Percentiles rank a stretch among this genome's conserved stretches.
Conservation (phyloP, 1,284 basidiomycete species). For the Fomitiporia mediterranea region DNA sequence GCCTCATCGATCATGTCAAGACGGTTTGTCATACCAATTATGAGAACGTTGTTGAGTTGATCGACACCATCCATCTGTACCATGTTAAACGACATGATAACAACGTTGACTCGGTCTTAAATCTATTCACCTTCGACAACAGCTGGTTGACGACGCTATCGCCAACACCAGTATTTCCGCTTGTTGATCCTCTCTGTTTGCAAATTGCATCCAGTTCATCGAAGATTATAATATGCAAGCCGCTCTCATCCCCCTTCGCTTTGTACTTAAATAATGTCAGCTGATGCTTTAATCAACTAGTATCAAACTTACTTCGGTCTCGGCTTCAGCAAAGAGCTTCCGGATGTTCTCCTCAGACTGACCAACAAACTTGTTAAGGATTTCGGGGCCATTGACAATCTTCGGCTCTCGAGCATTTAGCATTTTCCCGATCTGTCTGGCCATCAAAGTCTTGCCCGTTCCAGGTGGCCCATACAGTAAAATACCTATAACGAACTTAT, state of each 20-base stretch:
- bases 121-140: constrained; percentile 81
- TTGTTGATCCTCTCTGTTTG: constrained; percentile 93
- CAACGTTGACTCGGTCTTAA: not conserved
- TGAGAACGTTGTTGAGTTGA: constrained; percentile 97
- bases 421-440: constrained; percentile 99
- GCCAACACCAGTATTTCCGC: constrained; percentile 92
- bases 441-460: constrained; percentile 98
- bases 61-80: constrained; percentile 97
- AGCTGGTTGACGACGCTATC: constrained; percentile 99
- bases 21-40: constrained; percentile 99
- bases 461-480: constrained; percentile 95
- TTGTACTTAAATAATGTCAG: constrained; percentile 68
- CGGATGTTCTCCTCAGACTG: constrained; percentile 98
- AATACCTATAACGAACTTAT: constrained; percentile 58
- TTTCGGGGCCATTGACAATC: constrained; percentile 97
- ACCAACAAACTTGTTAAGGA: constrained; percentile 97
- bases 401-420: constrained; percentile 98
- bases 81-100: not conserved
- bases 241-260: constrained; percentile 97
- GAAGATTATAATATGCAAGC: constrained; percentile 98
- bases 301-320: constrained; percentile 73
- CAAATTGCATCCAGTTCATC: constrained; percentile 99
- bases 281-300: not conserved
- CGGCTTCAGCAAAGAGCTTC: constrained; percentile 96
- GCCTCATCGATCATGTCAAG: constrained; percentile 99